Evolutionary conservation across 1,139 yeast species (phyloP).

Genomic region (Kodamaea anthophila): DNA sequence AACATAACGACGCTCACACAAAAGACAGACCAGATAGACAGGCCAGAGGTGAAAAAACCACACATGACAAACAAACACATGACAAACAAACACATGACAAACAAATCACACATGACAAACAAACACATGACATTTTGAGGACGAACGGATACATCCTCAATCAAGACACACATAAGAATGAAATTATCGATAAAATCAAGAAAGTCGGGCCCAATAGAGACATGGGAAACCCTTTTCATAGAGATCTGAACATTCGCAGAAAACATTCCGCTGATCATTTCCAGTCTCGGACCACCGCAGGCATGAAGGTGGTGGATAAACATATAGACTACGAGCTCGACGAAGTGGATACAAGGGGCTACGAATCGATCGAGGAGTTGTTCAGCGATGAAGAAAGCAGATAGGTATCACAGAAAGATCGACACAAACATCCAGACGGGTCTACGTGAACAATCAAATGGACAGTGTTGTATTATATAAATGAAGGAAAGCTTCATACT

Average conservation of each 20-base stretch:
- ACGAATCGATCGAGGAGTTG: conserved; percentile 19
- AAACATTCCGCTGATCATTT: too few species aligned
- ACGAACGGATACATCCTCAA: neutral
- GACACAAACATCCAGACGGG: too few species aligned
- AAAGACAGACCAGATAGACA: neutral
- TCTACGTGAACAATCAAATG: too few species aligned
- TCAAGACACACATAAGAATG: neutral
- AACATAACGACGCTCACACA: too few species aligned
- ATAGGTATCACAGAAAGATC: too few species aligned
- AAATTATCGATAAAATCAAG: neutral
- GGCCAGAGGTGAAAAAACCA: neutral
- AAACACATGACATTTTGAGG: neutral
- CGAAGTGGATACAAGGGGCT: conserved; percentile 10
- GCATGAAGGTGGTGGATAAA: conserved; percentile 1
- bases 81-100: neutral
- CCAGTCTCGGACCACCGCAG: too few species aligned
- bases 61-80: neutral
- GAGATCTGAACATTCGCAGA: too few species aligned
- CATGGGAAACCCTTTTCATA: too few species aligned
- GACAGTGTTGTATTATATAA: too few species aligned
- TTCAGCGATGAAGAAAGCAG: too few species aligned
- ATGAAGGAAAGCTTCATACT: too few species aligned
- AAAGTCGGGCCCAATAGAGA: too few species aligned
- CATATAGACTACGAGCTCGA: neutral
- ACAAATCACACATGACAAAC: neutral